Base-by-base conservation (phyloP, 257 asterid species). In the Fraxinus quadrangulata region DNA sequence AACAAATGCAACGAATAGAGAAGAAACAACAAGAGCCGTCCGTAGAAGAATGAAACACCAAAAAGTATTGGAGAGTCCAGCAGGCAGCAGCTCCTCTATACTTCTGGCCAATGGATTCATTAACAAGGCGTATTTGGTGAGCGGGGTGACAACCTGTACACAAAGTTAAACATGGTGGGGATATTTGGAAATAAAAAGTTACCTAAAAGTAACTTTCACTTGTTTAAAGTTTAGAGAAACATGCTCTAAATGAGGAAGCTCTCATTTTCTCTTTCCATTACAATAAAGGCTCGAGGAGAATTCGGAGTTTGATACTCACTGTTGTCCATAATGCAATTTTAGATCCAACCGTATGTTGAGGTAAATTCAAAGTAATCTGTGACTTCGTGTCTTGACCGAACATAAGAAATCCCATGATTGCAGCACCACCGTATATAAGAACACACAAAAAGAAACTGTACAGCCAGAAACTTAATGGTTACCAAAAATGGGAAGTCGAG, bases 291-390 rank as follows among this genome's bases (percentile, higher is more conserved):
- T 54, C 24, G 26, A 63, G 9, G 54, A 23, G 39, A 80, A 34
- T 16, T 56, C 61, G 23, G 33, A 74, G 39, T 72, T 31, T 49
- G 70, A 67, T 66, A 69, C 86, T 87, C 84, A 92, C 98, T 0
- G 96, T 92, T 73, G 98, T 92, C 98, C 98, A 93, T 36, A 90
- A 24, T 61, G 98, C 97, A 71, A 90, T 71, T 83, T 85, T 87
- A 28, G 98, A 88, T 82, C 85, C 36, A 77, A 90, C 36, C 14
- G 89, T 78, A 84, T 84, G 61, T 16, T 86, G 28, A 14, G 97
- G 97, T 88, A 92, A 66, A 70, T 92, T 93, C 76, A 93, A 83
- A 79, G 98, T 93, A 34, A 93, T 88, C 82, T 93, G 98, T 24
- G 98, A 90, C 77, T 78, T 17, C 30, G 96, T 92, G 73, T 51